Evolutionary conservation across 2,329 filamentous ascomycete species (phyloP), one percentile per base, ranked within the genome.

Genomic region (Aspergillus sp.): DNA sequence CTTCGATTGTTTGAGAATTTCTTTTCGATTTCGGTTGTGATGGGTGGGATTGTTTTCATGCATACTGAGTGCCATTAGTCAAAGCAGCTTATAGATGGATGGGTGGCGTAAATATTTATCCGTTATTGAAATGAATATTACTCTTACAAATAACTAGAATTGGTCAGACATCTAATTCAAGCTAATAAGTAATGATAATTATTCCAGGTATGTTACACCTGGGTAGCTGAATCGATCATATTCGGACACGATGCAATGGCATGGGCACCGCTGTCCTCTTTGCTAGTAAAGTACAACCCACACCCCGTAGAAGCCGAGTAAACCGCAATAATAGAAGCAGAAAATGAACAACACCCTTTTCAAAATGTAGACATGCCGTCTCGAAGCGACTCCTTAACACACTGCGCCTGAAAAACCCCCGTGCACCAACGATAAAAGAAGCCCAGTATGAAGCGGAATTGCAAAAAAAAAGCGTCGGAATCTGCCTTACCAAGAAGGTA

Each of bases 351-450:
- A 34, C 33, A 20, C n/a, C 27, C n/a, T 34, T 15, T 15, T 19
- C 27, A 48, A 9, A 8, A 42, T 20, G 9, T 17, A 42, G 19
- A 42, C 40, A 45, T 13, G 42, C 13, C 40, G 13, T 52, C 48
- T 42, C 37, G 47, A 48, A n/a, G 50, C 34, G 53, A 62, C 62
- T 61, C 62, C 60, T 19, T 56, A 61, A 47, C 44, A 45, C 45
- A 49, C 53, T 41, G 48, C 56, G 59, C 59, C 60, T 58, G 47
- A 51, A 24, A 47, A 58, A 30, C 9, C 24, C 48, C 19, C 49
- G 42, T 55, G 37, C 42, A 42, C 52, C 37, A 33, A 48, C 44
- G 30, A 17, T 30, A 15, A 47, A 40, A 39, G 39, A 42, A n/a
- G 5, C 34, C 34, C 5, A n/a, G 34, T 37, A n/a, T 37, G 34